These are phyloP conservation scores for Cicer pinnatifidum DNA, from an alignment of 306 rosid species.

Conservation along the genomic window DNA sequence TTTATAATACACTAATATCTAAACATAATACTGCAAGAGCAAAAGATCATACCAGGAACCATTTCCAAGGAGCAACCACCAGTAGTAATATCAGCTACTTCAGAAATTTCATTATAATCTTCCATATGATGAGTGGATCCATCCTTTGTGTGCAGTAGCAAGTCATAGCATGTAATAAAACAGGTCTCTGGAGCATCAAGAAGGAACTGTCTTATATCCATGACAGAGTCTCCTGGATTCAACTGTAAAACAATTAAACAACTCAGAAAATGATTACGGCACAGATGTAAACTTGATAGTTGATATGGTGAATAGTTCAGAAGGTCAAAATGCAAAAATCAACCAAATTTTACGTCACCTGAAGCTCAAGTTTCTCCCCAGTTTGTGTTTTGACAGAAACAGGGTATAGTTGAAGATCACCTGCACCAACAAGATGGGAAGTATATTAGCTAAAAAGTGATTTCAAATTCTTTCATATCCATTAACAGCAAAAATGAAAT, in stretches of 20 bases:
- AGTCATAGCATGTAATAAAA: constrained; percentile 95
- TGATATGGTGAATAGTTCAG: constrained; percentile 15
- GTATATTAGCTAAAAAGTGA: constrained; percentile 32
- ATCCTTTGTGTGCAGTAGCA: constrained; percentile 83
- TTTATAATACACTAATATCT: constrained; percentile 45
- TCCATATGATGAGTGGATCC: constrained; percentile 81
- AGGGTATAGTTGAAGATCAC: constrained; percentile 90
- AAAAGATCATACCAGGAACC: constrained; percentile 78
- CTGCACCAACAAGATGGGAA: constrained; percentile 57
- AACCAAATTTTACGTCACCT: constrained; percentile 50
- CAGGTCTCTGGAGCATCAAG: constrained; percentile 99
- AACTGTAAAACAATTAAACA: constrained; percentile 61
- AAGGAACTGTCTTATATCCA: constrained; percentile 94
- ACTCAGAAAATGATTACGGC: constrained; percentile 30
- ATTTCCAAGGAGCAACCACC: constrained; percentile 98
- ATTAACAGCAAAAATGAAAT: constrained; percentile 28
- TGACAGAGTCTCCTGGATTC: constrained; percentile 96
- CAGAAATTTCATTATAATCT: constrained; percentile 94
- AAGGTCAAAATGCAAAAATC: constrained; percentile 25
- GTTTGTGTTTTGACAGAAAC: constrained; percentile 85
- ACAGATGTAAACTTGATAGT: neutral
- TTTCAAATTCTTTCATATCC: constrained; percentile 24
- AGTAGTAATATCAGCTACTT: constrained; percentile 93
- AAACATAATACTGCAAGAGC: constrained; percentile 28
- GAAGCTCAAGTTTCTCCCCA: constrained; percentile 96